Conservation (phyloP, 2,329 filamentous ascomycete species). For the Fusarium redolens region DNA sequence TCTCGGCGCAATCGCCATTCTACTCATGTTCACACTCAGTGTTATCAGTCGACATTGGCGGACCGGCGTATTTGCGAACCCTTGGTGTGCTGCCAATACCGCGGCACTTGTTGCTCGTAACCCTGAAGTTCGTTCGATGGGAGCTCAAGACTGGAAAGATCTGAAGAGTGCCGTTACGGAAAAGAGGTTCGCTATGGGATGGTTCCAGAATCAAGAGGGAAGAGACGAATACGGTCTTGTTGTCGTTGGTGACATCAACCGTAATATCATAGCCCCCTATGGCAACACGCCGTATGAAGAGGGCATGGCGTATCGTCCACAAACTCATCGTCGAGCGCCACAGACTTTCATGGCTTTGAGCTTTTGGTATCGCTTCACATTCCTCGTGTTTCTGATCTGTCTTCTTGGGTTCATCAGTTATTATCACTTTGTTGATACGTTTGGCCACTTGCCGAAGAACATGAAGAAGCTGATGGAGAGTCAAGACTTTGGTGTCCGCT, state of each 20-base stretch:
- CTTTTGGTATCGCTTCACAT: slow-evolving; percentile 49
- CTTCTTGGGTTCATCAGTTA: slow-evolving; percentile 54
- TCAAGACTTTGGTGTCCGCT: slow-evolving; percentile 57
- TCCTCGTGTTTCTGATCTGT: slow-evolving; percentile 49
- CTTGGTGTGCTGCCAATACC: slow-evolving; percentile 33
- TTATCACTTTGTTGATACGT: slow-evolving; percentile 48
- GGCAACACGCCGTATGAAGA: slow-evolving; percentile 24
- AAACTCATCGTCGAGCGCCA: slow-evolving; percentile 14
- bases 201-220: slow-evolving; percentile 16
- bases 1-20: slow-evolving; percentile 5
- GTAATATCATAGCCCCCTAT: not conserved
- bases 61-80: slow-evolving; percentile 39
- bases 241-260: slow-evolving; percentile 1
- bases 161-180: slow-evolving; percentile 22
- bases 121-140: slow-evolving; percentile 26
- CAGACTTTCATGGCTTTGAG: slow-evolving; percentile 52
- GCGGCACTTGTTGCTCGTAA: slow-evolving; percentile 37
- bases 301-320: slow-evolving; percentile 9
- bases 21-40: slow-evolving; percentile 13
- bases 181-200: slow-evolving; percentile 31
- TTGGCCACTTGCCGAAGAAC: slow-evolving; percentile 35
- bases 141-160: slow-evolving; percentile 24
- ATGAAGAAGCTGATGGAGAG: slow-evolving; percentile 52
- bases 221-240: slow-evolving; percentile 36
- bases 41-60: slow-evolving; percentile 35